A percentile compares a stretch with the other conserved stretches of the same genome.
Conservation (phyloP, 495 filamentous ascomycete genomes). For the Xylaria sp. region DNA sequence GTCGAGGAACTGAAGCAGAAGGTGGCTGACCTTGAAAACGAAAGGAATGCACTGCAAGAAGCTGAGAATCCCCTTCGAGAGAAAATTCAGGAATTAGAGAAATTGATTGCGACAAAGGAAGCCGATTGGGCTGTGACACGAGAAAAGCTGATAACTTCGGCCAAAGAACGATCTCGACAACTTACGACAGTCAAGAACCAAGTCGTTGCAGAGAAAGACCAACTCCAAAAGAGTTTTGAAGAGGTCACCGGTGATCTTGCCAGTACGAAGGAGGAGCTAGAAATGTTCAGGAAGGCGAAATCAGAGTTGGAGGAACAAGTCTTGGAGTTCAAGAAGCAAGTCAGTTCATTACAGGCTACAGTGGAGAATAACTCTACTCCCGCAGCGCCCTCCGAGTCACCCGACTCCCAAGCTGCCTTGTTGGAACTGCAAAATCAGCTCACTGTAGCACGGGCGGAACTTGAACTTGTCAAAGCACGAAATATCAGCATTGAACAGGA, state of each 20-base stretch:
- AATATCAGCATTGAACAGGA: conserved; percentile 52
- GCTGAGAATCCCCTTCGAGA: conserved; percentile 66
- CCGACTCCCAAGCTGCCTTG: conserved; percentile 29
- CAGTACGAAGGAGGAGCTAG: conserved; percentile 47
- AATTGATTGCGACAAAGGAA: conserved; percentile 52
- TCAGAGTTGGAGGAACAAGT: conserved; percentile 47
- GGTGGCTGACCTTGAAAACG: conserved; percentile 66
- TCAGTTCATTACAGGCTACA: conserved; percentile 45
- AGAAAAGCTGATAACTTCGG: conserved; percentile 53
- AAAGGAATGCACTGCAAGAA: conserved; percentile 71
- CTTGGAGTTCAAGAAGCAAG: conserved; percentile 43
- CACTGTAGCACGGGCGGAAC: conserved; percentile 43
- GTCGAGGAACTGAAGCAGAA: conserved; percentile 81
- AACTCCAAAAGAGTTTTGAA: conserved; percentile 44
- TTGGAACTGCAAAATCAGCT: conserved; percentile 42
- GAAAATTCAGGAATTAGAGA: conserved; percentile 55
- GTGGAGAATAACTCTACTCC: conserved; percentile 32
- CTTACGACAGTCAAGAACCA: conserved; percentile 53
- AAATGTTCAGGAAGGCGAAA: conserved; percentile 45
- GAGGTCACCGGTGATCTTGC: conserved; percentile 44
- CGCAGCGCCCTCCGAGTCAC: conserved; percentile 24
- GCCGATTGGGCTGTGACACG: conserved; percentile 49
- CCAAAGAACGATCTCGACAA: conserved; percentile 55
- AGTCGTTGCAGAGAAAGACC: conserved; percentile 45
- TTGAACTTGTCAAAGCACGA: conserved; percentile 49